Evolutionary conservation across 2,329 filamentous ascomycete genomes (phyloP).

Genomic region (Xylaria sp.): DNA sequence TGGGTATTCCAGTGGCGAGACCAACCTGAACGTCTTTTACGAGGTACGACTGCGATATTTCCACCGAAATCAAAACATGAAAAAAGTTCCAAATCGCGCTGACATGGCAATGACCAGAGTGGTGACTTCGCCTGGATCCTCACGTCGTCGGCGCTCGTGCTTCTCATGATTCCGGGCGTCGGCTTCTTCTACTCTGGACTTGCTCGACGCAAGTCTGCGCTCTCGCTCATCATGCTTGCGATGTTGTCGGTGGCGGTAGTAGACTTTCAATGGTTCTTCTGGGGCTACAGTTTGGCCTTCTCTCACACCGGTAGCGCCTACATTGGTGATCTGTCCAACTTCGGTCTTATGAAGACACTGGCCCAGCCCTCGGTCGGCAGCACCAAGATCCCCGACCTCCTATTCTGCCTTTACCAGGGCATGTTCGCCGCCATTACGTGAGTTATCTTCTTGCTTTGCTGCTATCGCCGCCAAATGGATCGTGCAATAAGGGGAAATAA

Average conservation of each 20-base stretch:
- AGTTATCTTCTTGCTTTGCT: slow-evolving; percentile 50
- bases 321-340: slow-evolving; percentile 83
- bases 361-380: slow-evolving; percentile 80
- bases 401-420: slow-evolving; percentile 88
- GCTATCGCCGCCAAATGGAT: background rate
- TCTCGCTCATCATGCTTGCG: slow-evolving; percentile 86
- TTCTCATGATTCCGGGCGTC: slow-evolving; percentile 93
- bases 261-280: slow-evolving; percentile 95
- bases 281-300: slow-evolving; percentile 89
- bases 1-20: slow-evolving; percentile 63
- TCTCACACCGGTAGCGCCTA: slow-evolving; percentile 81
- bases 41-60: slow-evolving; percentile 65
- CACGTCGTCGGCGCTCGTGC: slow-evolving; percentile 79
- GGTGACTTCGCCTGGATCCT: slow-evolving; percentile 88
- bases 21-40: slow-evolving; percentile 87
- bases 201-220: slow-evolving; percentile 86
- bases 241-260: slow-evolving; percentile 83
- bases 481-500: background rate
- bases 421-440: slow-evolving; percentile 92
- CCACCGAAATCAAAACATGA: background rate
- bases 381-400: slow-evolving; percentile 77
- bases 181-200: slow-evolving; percentile 96
- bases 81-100: slow-evolving; percentile 6
- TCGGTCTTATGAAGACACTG: slow-evolving; percentile 82
- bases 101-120: slow-evolving; percentile 59